A percentile compares a stretch with the other conserved stretches of the same genome.
phyloP scores from a whole-genome alignment of 768 basidiomycete genomes.

The Boletus patriciae region DNA sequence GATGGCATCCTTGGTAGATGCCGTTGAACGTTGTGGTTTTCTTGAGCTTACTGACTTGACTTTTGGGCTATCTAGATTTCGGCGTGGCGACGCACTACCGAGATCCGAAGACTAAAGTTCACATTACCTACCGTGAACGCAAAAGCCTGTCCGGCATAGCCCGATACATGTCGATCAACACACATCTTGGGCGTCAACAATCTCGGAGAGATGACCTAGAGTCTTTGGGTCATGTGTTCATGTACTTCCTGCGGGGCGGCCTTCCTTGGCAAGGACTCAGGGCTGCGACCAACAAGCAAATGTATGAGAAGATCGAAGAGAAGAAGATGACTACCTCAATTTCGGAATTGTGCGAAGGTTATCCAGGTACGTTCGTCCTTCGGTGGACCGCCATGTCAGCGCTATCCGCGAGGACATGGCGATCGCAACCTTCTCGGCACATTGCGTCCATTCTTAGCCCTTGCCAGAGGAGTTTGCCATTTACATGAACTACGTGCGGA shows the following conservation, averaged over 20 bases:
- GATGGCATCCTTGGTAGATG: background rate
- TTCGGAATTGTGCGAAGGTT: conserved; percentile 91
- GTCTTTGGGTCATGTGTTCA: conserved; percentile 97
- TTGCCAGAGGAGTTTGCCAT: conserved; percentile 89
- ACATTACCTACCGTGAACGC: conserved; percentile 99
- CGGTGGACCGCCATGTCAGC: background rate
- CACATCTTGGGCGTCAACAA: conserved; percentile 93
- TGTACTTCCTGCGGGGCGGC: conserved; percentile 98
- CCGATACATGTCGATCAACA: conserved; percentile 99
- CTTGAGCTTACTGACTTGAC: conserved; percentile 9
- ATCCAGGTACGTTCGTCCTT: conserved; percentile 63
- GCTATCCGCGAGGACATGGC: background rate
- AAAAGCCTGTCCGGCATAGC: conserved; percentile 97
- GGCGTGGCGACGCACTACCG: conserved; percentile 99
- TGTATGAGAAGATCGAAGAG: conserved; percentile 99
- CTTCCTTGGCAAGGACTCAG: conserved; percentile 98
- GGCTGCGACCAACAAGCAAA: conserved; percentile 99
- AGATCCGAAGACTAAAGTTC: conserved; percentile 95
- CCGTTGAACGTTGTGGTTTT: background rate
- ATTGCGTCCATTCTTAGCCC: conserved; percentile 2
- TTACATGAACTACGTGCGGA: conserved; percentile 99
- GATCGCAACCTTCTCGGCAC: background rate
- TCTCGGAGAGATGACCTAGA: conserved; percentile 95
- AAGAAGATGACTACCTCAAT: conserved; percentile 96
- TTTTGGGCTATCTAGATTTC: conserved; percentile 61